A percentile compares a stretch with the other conserved stretches of the same genome.
These are phyloP conservation scores for Gleditsia sinensis DNA, from an alignment of 306 rosid species.

Conservation along the genomic window DNA sequence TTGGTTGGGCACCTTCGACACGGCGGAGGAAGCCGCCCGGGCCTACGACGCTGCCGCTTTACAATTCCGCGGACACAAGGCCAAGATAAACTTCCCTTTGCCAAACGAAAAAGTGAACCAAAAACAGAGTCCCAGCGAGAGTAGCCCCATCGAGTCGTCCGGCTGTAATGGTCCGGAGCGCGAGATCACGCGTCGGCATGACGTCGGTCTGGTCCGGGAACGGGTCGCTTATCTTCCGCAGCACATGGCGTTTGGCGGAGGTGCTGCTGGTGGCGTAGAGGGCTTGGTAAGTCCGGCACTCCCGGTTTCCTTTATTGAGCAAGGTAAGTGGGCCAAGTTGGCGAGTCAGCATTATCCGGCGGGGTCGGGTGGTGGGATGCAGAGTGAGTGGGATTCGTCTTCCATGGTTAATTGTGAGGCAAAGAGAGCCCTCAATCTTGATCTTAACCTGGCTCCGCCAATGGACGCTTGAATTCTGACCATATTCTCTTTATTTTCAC, in stretches of 20 bases:
- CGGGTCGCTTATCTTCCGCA: constrained; percentile 31
- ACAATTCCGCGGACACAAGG: constrained; percentile 26
- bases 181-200: neutral
- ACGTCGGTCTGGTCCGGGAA: too few species aligned
- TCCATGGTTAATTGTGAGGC: constrained; percentile 24
- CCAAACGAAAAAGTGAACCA: neutral
- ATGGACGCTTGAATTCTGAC: constrained; percentile 24
- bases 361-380: constrained; percentile 29
- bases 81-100: constrained; percentile 26
- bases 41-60: constrained; percentile 30
- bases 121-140: constrained; percentile 7
- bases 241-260: neutral
- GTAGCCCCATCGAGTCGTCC: constrained; percentile 34
- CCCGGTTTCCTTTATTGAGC: constrained; percentile 14
- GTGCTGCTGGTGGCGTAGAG: neutral
- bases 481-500: neutral
- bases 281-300: neutral
- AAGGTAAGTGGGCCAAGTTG: neutral
- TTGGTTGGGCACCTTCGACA: constrained; percentile 33
- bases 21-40: constrained; percentile 31
- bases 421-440: constrained; percentile 30
- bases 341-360: constrained; percentile 31
- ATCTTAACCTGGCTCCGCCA: constrained; percentile 46
- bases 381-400: constrained; percentile 33
- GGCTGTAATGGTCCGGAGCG: constrained; percentile 11